These are phyloP conservation scores for Mesotaenium endlicherianum DNA, from an alignment of 139 green algal genomes.

Conservation along the genomic window DNA sequence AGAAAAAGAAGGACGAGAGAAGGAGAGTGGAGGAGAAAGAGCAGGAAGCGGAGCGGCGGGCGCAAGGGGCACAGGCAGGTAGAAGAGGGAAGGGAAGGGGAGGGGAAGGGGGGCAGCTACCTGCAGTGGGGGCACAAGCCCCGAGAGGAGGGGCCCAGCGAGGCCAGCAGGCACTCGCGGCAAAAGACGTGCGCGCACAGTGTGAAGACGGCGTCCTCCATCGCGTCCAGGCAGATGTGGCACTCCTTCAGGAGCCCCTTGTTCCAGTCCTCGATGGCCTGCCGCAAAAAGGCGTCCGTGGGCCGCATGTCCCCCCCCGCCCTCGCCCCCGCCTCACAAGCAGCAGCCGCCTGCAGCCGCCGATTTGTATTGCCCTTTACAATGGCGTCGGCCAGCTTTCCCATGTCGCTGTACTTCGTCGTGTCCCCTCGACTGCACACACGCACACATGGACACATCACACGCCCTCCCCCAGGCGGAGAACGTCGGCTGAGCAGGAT, in stretches of 20 bases:
- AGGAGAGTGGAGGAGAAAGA: background rate
- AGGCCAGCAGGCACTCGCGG: conserved; percentile 73
- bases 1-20: background rate
- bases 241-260: conserved; percentile 35
- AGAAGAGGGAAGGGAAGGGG: conserved; percentile 1
- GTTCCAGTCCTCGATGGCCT: conserved; percentile 31
- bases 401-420: conserved; percentile 23
- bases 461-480: background rate
- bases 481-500: background rate
- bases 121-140: background rate
- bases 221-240: conserved; percentile 41
- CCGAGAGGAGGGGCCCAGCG: conserved; percentile 24
- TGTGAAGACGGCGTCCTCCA: conserved; percentile 44
- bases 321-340: background rate
- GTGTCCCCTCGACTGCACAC: conserved; percentile 42
- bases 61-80: background rate
- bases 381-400: conserved; percentile 26
- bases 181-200: conserved; percentile 79
- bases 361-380: no score
- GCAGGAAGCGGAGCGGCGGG: conserved; percentile 1
- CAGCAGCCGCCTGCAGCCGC: background rate
- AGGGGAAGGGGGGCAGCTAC: background rate
- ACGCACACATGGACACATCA: background rate
- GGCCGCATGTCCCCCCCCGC: background rate
- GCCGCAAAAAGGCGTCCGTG: conserved; percentile 1